Percentiles rank a stretch among this genome's conserved stretches.
phyloP scores from a whole-genome alignment of 2,329 filamentous ascomycete genomes.

The Nothophaeocryptopus gaeumannii region DNA sequence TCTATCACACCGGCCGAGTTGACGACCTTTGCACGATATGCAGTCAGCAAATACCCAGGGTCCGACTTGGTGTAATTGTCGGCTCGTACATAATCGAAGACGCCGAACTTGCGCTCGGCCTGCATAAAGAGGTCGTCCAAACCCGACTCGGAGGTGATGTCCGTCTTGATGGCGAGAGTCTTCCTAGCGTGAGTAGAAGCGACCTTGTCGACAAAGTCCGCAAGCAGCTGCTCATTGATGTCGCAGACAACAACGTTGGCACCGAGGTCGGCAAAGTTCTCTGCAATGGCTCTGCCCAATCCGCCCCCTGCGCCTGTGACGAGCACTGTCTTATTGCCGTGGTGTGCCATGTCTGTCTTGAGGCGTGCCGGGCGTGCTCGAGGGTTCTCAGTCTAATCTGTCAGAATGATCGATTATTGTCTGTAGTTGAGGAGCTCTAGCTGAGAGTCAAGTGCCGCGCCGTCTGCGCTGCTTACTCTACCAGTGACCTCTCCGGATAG shows the following conservation, averaged over 20 bases:
- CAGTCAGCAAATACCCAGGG: not conserved
- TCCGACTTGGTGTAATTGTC: not conserved
- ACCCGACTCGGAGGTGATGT: constrained; percentile 39
- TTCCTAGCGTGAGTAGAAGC: constrained; percentile 23
- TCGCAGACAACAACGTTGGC: constrained; percentile 39
- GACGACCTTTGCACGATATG: constrained; percentile 34
- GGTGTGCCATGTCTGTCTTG: constrained; percentile 3
- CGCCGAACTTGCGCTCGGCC: constrained; percentile 40
- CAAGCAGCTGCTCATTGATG: constrained; percentile 33
- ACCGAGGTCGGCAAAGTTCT: constrained; percentile 32
- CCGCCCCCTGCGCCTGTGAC: constrained; percentile 36
- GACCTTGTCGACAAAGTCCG: constrained; percentile 31
- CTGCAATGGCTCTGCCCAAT: constrained; percentile 34
- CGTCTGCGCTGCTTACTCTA: too few relatives aligned
- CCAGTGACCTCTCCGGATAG: too few relatives aligned
- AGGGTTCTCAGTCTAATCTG: too few relatives aligned
- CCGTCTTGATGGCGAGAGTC: constrained; percentile 35
- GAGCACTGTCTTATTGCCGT: constrained; percentile 32
- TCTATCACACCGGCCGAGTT: constrained; percentile 61
- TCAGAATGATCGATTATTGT: too few relatives aligned
- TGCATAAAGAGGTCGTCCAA: constrained; percentile 40
- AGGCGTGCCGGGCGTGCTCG: too few relatives aligned
- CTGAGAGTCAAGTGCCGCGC: too few relatives aligned
- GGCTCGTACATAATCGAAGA: constrained; percentile 49
- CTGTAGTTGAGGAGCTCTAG: too few relatives aligned